phyloP scores from a whole-genome alignment of 129 eudicot species.

The Flaveria bidentis region DNA sequence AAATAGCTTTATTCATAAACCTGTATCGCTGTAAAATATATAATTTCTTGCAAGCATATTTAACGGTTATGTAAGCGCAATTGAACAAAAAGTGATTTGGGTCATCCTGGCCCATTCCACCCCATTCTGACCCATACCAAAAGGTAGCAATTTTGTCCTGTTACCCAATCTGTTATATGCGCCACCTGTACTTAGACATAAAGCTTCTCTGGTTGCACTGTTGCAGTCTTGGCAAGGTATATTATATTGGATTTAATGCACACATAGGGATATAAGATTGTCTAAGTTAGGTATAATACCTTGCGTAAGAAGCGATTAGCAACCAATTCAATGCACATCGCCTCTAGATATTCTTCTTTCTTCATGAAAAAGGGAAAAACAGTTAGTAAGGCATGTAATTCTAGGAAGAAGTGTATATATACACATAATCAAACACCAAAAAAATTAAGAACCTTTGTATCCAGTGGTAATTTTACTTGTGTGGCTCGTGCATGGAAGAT shows the following conservation, averaged over 20 bases:
- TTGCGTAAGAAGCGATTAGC: constrained; percentile 91
- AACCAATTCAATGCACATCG: constrained; percentile 94
- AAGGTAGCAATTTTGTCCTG: background rate
- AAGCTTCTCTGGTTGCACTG: background rate
- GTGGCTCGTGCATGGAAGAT: constrained; percentile 89
- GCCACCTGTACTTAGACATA: constrained; percentile 2
- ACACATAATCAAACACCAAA: background rate
- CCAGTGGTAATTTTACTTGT: constrained; percentile 54
- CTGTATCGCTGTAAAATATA: background rate
- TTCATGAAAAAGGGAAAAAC: constrained; percentile 21
- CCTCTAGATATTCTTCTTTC: constrained; percentile 52
- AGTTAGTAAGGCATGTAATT: background rate
- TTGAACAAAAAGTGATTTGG: no score
- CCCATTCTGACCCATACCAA: background rate
- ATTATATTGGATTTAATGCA: background rate
- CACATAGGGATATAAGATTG: background rate
- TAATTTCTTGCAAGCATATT: background rate
- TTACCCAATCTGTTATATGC: background rate
- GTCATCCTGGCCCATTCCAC: background rate
- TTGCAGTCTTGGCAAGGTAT: background rate
- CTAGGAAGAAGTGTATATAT: background rate
- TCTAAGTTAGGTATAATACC: constrained; percentile 45
- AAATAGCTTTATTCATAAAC: constrained; percentile 3
- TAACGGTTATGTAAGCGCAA: background rate
- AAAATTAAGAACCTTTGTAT: constrained; percentile 41